Percentiles rank a stretch among this genome's conserved stretches.
These are phyloP conservation scores for Brasilioporus rufonigricans DNA, from an alignment of 768 basidiomycete genomes.

Conservation along the genomic window DNA sequence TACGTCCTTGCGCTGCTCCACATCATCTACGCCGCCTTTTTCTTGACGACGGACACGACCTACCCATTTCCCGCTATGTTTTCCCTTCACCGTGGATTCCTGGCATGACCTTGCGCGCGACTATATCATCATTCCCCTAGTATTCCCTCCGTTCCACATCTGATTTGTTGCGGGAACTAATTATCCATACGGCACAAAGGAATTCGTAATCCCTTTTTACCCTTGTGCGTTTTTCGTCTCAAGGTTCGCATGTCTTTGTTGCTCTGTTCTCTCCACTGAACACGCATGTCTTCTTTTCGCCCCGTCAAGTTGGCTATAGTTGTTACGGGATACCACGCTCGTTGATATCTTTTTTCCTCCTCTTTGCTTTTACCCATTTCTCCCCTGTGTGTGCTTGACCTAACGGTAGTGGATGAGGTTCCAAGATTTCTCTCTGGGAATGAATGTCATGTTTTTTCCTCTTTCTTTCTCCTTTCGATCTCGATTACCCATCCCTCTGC, in stretches of 20 bases:
- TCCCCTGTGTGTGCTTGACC: background rate
- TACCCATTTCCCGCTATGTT: background rate
- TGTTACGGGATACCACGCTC: constrained; percentile 21
- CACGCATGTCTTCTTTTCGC: background rate
- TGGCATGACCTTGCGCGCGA: constrained; percentile 10
- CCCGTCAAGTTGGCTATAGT: background rate
- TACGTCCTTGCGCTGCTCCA: background rate
- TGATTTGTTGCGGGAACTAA: constrained; percentile 22
- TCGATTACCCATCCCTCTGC: too few species aligned
- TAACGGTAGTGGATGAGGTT: background rate
- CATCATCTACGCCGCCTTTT: background rate
- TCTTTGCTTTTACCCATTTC: background rate
- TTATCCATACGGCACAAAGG: constrained; percentile 17
- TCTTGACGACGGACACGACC: constrained; percentile 13
- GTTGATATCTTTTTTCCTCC: background rate
- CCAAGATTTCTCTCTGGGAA: background rate
- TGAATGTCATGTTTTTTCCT: background rate
- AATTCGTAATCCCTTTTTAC: constrained; percentile 16
- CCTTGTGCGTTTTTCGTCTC: background rate
- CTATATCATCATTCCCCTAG: constrained; percentile 7
- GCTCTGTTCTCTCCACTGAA: background rate
- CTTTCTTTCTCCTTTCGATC: background rate
- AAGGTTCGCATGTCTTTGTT: background rate
- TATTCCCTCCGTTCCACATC: constrained; percentile 11
- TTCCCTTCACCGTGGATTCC: constrained; percentile 8